A percentile compares a stretch with the other conserved stretches of the same genome.
phyloP scores from a whole-genome alignment of 2,329 filamentous ascomycete species.

The Ceratocystis albifundus region DNA sequence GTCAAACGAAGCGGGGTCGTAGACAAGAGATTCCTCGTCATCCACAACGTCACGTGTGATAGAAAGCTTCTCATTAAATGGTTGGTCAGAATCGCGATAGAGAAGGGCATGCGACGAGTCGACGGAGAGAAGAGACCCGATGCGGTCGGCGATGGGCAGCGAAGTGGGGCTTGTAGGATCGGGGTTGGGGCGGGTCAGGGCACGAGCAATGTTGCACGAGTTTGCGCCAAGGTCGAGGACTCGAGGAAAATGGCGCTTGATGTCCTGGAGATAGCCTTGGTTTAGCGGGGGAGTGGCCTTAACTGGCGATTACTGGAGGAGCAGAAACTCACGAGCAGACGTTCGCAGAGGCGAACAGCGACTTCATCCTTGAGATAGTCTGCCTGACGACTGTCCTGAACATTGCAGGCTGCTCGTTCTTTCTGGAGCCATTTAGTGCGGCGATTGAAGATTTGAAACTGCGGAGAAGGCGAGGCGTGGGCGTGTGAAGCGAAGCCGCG shows the following conservation, averaged over 20 bases:
- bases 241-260: slow-evolving; percentile 73
- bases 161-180: slow-evolving; percentile 47
- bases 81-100: slow-evolving; percentile 62
- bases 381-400: slow-evolving; percentile 61
- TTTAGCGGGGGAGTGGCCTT: background rate
- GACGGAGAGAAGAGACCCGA: slow-evolving; percentile 64
- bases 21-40: slow-evolving; percentile 69
- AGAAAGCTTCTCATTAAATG: slow-evolving; percentile 62
- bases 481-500: slow-evolving; percentile 19
- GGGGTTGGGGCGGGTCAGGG: slow-evolving; percentile 59
- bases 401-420: slow-evolving; percentile 65
- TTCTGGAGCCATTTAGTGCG: slow-evolving; percentile 82
- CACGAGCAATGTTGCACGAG: slow-evolving; percentile 83
- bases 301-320: background rate
- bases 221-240: slow-evolving; percentile 92
- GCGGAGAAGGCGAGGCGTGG: slow-evolving; percentile 19
- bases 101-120: slow-evolving; percentile 71
- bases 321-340: slow-evolving; percentile 53
- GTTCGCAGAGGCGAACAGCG: slow-evolving; percentile 69
- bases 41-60: slow-evolving; percentile 65
- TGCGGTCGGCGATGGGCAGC: slow-evolving; percentile 56
- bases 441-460: slow-evolving; percentile 83
- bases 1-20: slow-evolving; percentile 66
- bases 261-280: slow-evolving; percentile 49
- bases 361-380: slow-evolving; percentile 95